These are phyloP conservation scores for Candida ovalis DNA, from an alignment of 805 yeast species.

Conservation along the genomic window DNA sequence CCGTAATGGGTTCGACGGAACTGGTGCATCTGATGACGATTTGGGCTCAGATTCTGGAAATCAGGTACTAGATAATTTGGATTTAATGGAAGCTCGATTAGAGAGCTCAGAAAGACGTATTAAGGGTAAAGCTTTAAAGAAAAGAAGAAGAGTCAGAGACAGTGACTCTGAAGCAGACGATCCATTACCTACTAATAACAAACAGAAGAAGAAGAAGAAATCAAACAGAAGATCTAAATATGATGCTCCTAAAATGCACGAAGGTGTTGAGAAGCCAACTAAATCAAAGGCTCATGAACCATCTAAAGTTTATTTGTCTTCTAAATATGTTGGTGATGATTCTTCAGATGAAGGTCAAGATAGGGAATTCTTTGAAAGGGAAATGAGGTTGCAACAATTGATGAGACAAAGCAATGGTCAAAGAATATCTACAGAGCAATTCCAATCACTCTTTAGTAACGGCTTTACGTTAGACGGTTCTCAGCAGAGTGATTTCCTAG, in stretches of 20 bases:
- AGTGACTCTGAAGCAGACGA: conserved; percentile 16
- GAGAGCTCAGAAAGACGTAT: conserved; percentile 10
- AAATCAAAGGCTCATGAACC: conserved; percentile 7
- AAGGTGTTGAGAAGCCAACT: conserved; percentile 6
- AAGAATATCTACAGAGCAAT: conserved; percentile 27
- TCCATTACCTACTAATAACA: conserved; percentile 8
- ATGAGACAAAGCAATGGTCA: conserved; percentile 23
- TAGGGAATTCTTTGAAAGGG: conserved; percentile 51
- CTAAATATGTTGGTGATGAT: conserved; percentile 53
- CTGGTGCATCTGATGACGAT: conserved; percentile 36
- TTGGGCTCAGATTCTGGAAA: conserved; percentile 33
- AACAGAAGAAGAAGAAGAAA: conserved; percentile 11
- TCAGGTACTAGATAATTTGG: conserved; percentile 35
- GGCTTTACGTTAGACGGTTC: neutral
- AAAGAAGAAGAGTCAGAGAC: conserved; percentile 6
- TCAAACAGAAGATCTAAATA: conserved; percentile 8
- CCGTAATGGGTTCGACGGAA: conserved; percentile 12
- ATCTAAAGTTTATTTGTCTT: conserved; percentile 36
- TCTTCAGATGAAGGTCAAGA: conserved; percentile 59
- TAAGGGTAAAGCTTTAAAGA: conserved; percentile 26
- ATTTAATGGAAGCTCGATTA: conserved; percentile 34
- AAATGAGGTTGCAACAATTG: conserved; percentile 42
- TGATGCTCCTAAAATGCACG: conserved; percentile 7
- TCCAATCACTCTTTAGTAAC: conserved; percentile 10
- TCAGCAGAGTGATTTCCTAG: conserved; percentile 10